These are phyloP conservation scores for Coemansia sp. DNA, from an alignment of 192 early-diverging fungal species.

Conservation along the genomic window DNA sequence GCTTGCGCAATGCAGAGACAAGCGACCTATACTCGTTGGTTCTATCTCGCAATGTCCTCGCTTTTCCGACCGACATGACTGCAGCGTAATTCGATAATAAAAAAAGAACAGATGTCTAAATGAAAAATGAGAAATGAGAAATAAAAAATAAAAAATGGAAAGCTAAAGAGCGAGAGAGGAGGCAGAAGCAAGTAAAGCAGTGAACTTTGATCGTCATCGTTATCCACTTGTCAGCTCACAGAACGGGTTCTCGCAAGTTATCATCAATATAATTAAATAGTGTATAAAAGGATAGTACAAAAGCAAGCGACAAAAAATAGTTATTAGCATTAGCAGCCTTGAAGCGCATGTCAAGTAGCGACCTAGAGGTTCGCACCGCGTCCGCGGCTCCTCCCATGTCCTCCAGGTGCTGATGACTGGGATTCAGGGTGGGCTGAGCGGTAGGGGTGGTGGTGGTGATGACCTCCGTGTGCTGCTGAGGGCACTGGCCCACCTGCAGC, in stretches of 20 bases:
- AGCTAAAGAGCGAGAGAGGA: not conserved
- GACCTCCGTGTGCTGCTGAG: constrained; percentile 12
- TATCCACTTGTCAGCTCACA: no score
- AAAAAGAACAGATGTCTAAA: constrained; percentile 1
- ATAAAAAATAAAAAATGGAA: not conserved
- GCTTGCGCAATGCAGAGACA: constrained; percentile 68
- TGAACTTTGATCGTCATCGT: no score
- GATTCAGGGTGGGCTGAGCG: constrained; percentile 10
- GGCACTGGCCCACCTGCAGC: constrained; percentile 27
- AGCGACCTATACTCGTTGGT: constrained; percentile 86
- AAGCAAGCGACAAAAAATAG: not conserved
- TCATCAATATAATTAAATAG: no score
- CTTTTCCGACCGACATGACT: constrained; percentile 27
- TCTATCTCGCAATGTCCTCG: constrained; percentile 64
- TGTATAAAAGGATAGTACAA: not conserved
- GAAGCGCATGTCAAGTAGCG: not conserved
- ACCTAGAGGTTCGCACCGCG: constrained; percentile 1
- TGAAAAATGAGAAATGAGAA: not conserved
- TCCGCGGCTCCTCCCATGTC: constrained; percentile 6
- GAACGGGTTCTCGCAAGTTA: no score
- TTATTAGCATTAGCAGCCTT: not conserved
- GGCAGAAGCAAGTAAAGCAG: not conserved
- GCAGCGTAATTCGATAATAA: not conserved
- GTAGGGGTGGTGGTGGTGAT: constrained; percentile 29
- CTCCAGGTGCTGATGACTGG: constrained; percentile 13